A percentile compares a stretch with the other conserved stretches of the same genome.
Evolutionary conservation across 805 yeast species (phyloP).

Genomic region (Hanseniaspora nectarophila): DNA sequence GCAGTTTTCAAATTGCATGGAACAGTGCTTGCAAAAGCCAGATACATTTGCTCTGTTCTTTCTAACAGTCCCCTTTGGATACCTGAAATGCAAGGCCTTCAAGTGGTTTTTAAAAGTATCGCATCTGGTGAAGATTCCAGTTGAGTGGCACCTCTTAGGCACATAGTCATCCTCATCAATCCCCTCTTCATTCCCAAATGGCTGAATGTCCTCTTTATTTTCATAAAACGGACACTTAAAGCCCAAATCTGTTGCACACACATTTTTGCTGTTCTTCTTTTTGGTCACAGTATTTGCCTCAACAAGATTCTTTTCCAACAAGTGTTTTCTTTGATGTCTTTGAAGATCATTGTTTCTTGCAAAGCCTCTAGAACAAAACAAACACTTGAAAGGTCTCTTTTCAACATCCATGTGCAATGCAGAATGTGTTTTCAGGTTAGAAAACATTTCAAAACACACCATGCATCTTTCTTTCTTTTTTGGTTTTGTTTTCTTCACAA

Average conservation of each 20-base stretch:
- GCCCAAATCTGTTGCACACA: conserved; percentile 7
- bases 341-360: conserved; percentile 77
- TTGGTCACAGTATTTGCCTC: conserved; percentile 2
- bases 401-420: conserved; percentile 64
- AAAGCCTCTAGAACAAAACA: conserved; percentile 70
- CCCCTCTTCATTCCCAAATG: background rate
- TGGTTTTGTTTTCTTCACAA: conserved; percentile 7
- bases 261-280: conserved; percentile 4
- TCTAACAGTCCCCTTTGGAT: conserved; percentile 78
- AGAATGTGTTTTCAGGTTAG: conserved; percentile 73
- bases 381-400: conserved; percentile 66
- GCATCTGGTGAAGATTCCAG: conserved; percentile 78
- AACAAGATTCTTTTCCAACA: conserved; percentile 40
- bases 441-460: conserved; percentile 53
- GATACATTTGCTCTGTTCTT: conserved; percentile 53
- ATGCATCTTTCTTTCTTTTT: conserved; percentile 56
- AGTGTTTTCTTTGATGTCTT: conserved; percentile 76
- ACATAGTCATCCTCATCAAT: conserved; percentile 16
- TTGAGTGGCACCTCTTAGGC: conserved; percentile 49
- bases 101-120: conserved; percentile 87
- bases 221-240: conserved; percentile 48
- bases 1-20: conserved; percentile 49
- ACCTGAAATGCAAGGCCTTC: conserved; percentile 77
- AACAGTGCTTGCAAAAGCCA: conserved; percentile 75
- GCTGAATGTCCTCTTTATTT: conserved; percentile 1